Evolutionary conservation across 306 rosid species (phyloP).

Genomic region (Biancaea sappan): DNA sequence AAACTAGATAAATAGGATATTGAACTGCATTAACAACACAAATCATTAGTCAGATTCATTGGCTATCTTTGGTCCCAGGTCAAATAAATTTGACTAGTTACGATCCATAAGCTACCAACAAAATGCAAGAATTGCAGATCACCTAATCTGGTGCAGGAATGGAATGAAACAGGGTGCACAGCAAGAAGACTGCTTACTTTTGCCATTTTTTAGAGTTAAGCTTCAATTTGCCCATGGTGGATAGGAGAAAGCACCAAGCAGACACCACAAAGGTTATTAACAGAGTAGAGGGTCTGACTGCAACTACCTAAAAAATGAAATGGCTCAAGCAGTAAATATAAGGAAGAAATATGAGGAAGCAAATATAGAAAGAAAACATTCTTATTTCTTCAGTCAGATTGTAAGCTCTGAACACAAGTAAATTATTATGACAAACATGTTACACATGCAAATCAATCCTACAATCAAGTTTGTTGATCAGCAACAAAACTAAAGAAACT

Average conservation of each 20-base stretch:
- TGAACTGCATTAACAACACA: conserved; percentile 58
- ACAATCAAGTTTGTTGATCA: conserved; percentile 2
- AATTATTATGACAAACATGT: not conserved
- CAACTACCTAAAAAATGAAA: conserved; percentile 60
- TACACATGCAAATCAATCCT: not conserved
- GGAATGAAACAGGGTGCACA: not conserved
- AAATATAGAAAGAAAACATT: not conserved
- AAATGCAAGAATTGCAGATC: conserved; percentile 7
- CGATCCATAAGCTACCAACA: not conserved
- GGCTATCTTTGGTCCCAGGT: not conserved
- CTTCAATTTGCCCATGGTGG: conserved; percentile 61
- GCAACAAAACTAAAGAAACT: not conserved
- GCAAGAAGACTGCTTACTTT: conserved; percentile 56
- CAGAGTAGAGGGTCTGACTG: conserved; percentile 68
- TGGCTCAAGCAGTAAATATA: conserved; percentile 23
- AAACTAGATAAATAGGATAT: conserved; percentile 74
- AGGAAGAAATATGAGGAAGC: not conserved
- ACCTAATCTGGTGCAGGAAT: not conserved
- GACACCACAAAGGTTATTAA: conserved; percentile 69
- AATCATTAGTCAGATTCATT: not conserved
- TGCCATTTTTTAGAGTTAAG: conserved; percentile 81
- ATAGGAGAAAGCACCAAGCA: conserved; percentile 93
- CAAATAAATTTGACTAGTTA: not conserved
- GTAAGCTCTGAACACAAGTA: not conserved
- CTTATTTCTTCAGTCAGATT: not conserved